phyloP scores from a whole-genome alignment of 352 stramenopile genomes.

The Phytophthora idaei region DNA sequence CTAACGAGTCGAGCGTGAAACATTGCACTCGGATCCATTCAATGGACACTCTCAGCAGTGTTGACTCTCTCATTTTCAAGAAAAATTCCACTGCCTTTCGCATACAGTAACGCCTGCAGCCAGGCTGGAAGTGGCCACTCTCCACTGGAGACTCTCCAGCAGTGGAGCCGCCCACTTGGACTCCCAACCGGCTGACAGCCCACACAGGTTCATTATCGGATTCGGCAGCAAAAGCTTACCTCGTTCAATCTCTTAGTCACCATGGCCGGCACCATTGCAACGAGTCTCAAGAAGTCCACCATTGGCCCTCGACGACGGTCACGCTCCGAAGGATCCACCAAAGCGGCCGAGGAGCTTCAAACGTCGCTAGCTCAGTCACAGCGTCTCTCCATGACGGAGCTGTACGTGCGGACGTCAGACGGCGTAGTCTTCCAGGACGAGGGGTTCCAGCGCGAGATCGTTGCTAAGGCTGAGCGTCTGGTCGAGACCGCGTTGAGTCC shows the following conservation, averaged over 20 bases:
- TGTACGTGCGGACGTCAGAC: slow-evolving; percentile 33
- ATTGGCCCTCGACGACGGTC: slow-evolving; percentile 24
- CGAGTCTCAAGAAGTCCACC: background rate
- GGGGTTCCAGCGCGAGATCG: slow-evolving; percentile 32
- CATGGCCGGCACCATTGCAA: slow-evolving; percentile 11
- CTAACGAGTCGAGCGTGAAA: background rate
- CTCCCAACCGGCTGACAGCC: background rate
- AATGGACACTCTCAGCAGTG: slow-evolving; percentile 9
- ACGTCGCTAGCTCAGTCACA: slow-evolving; percentile 5
- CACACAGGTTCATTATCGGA: slow-evolving; percentile 26
- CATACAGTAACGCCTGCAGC: background rate
- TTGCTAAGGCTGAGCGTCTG: slow-evolving; percentile 34
- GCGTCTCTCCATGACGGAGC: slow-evolving; percentile 24
- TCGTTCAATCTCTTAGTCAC: background rate
- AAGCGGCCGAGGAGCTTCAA: slow-evolving; percentile 14
- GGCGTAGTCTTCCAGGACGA: slow-evolving; percentile 40
- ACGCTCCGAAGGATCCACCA: slow-evolving; percentile 26
- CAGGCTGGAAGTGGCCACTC: slow-evolving; percentile 3
- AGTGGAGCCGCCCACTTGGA: background rate
- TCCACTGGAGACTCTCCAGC: slow-evolving; percentile 1
- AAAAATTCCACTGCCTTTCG: slow-evolving; percentile 34
- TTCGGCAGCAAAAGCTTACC: slow-evolving; percentile 8
- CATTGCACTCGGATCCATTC: background rate
- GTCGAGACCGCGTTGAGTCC: slow-evolving; percentile 33
- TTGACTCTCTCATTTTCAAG: slow-evolving; percentile 11